These are phyloP conservation scores for Colletotrichum scovillei DNA, from an alignment of 2,329 filamentous ascomycete genomes.

Conservation along the genomic window DNA sequence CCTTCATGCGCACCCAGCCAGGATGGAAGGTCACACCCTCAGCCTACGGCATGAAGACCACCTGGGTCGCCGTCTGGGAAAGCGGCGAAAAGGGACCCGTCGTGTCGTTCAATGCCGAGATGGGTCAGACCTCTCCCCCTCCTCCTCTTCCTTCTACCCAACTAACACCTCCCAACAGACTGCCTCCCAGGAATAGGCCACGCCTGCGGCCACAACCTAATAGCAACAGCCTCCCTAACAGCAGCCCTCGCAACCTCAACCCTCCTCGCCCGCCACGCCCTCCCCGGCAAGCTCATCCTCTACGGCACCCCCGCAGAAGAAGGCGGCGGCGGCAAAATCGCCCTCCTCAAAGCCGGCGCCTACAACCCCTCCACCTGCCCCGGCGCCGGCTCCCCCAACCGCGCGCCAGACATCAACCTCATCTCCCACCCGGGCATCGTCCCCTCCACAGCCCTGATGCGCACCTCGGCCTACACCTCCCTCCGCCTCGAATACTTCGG, in stretches of 20 bases:
- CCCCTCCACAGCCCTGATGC: constrained; percentile 58
- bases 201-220: constrained; percentile 67
- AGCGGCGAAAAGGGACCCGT: constrained; percentile 57
- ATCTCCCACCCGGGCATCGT: constrained; percentile 60
- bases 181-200: constrained; percentile 62
- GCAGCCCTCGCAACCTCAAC: constrained; percentile 58
- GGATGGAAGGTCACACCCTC: constrained; percentile 64
- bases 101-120: constrained; percentile 59
- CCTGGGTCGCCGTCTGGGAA: constrained; percentile 63
- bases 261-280: constrained; percentile 50
- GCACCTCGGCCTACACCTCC: constrained; percentile 61
- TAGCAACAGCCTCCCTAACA: constrained; percentile 59
- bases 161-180: constrained; percentile 46
- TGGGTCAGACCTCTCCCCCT: constrained; percentile 45
- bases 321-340: constrained; percentile 46
- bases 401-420: constrained; percentile 59
- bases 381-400: constrained; percentile 28
- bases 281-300: constrained; percentile 57
- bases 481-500: constrained; percentile 65
- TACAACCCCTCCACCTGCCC: constrained; percentile 42
- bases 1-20: constrained; percentile 54
- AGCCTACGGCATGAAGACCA: constrained; percentile 63
- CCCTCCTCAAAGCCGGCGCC: constrained; percentile 43
- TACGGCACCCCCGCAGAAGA: constrained; percentile 67
- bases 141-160: background rate